These are phyloP conservation scores for Saturnispora kantuleensis DNA, from an alignment of 805 yeast species.

Conservation along the genomic window DNA sequence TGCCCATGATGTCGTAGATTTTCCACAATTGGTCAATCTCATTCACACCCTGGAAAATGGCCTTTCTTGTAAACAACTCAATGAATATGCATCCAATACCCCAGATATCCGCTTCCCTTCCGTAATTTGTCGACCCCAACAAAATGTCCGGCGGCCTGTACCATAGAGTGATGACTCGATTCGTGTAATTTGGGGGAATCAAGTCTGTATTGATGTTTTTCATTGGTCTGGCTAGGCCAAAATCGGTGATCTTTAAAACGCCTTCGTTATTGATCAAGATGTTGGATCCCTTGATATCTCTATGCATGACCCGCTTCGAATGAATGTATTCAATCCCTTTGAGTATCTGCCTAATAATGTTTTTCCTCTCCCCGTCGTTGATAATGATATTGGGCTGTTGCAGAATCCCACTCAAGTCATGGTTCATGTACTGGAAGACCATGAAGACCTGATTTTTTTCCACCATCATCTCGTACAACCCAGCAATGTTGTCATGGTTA, in stretches of 20 bases:
- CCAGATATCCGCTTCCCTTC: constrained; percentile 91
- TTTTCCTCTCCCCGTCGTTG: constrained; percentile 55
- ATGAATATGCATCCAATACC: constrained; percentile 88
- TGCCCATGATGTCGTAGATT: constrained; percentile 79
- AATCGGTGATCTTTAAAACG: constrained; percentile 63
- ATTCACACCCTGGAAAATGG: constrained; percentile 81
- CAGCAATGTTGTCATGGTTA: constrained; percentile 73
- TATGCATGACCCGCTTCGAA: constrained; percentile 56
- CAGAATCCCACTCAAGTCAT: constrained; percentile 82
- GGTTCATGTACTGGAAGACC: constrained; percentile 91
- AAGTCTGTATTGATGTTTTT: constrained; percentile 38
- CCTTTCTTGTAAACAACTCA: constrained; percentile 65
- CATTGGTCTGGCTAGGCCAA: constrained; percentile 75
- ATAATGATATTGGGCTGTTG: constrained; percentile 63
- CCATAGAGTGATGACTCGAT: constrained; percentile 94
- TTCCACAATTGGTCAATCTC: constrained; percentile 75
- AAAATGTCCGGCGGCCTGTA: constrained; percentile 93
- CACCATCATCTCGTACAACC: constrained; percentile 82
- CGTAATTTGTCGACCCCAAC: constrained; percentile 84
- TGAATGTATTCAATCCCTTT: constrained; percentile 66
- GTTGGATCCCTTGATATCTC: constrained; percentile 79
- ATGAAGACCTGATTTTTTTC: constrained; percentile 66
- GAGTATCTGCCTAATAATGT: constrained; percentile 53
- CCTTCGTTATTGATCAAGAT: constrained; percentile 57
- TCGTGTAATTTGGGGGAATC: constrained; percentile 74